These are phyloP conservation scores for Scedosporium minutisporum DNA, from an alignment of 2,329 filamentous ascomycete genomes.

Conservation along the genomic window DNA sequence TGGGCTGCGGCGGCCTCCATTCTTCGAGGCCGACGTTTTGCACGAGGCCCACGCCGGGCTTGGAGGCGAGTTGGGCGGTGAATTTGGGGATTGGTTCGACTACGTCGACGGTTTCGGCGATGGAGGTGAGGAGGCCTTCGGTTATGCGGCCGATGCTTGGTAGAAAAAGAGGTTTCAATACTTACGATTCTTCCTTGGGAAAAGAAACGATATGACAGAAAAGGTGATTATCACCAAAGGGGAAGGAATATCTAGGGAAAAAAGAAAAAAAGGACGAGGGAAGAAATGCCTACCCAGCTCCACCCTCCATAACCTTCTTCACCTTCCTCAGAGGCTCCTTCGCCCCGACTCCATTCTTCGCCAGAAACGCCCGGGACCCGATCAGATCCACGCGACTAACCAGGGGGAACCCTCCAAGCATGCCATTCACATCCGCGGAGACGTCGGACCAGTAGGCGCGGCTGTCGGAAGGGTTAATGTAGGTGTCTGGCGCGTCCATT, in stretches of 20 bases:
- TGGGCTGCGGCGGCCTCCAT: constrained; percentile 39
- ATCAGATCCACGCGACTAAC: constrained; percentile 58
- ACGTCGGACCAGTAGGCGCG: constrained; percentile 38
- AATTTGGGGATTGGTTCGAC: constrained; percentile 82
- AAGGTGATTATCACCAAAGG: neutral
- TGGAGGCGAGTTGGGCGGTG: constrained; percentile 49
- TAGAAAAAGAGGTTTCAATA: no score
- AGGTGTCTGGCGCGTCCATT: constrained; percentile 17
- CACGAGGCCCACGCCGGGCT: constrained; percentile 50
- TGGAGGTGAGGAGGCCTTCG: constrained; percentile 59
- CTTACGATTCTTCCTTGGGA: neutral
- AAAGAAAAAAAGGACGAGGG: neutral
- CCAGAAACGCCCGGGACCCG: constrained; percentile 59
- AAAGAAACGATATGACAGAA: neutral
- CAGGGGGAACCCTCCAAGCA: constrained; percentile 60
- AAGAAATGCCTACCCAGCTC: constrained; percentile 24
- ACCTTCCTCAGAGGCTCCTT: constrained; percentile 22
- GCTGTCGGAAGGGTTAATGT: constrained; percentile 24
- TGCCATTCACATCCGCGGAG: constrained; percentile 49
- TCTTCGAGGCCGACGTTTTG: constrained; percentile 66
- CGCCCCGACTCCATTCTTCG: constrained; percentile 46
- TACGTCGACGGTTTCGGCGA: constrained; percentile 67
- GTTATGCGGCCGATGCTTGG: constrained; percentile 73
- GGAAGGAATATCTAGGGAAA: neutral
- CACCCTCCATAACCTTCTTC: constrained; percentile 24